Base-by-base conservation (phyloP, 495 filamentous ascomycete species). In the Podospora pseudocomata region DNA sequence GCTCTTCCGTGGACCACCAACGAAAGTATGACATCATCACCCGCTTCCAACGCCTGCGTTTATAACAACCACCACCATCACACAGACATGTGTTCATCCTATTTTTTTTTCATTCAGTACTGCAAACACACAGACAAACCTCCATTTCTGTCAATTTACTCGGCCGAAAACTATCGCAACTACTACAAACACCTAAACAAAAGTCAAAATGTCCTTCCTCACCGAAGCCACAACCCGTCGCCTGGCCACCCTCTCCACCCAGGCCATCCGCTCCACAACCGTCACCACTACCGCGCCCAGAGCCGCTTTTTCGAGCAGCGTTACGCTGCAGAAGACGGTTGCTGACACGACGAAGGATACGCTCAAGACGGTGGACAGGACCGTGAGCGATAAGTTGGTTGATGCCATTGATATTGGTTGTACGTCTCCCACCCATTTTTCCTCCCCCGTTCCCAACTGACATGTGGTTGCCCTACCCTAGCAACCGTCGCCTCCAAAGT, bases 371-470 rank as follows among this genome's bases (percentile, higher is more conserved):
- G 83, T 84, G 19, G 83, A 87, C 73, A 78, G 83, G 57, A 79
- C 79, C 67, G 82, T 87, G 23, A 77, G 78, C 19, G 82, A 86
- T 69, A 87, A 86, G 79, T 64, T 86, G 2, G 84, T 87, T 39
- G 84, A 85, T 64, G 84, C 84, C 16, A 87, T 87, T 73, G 79
- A 86, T 67, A 75, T 78, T 66, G 79, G 80, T 55, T 67, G 85
- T 87, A 77, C 58, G 83, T 80, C 28, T 3, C 63, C 32, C 16
- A 23, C 18, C n/a, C 34, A n/a, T 57, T 34, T 11, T 57, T 32
- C 32, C 60, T 44, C 1, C 26, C 44, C 5, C 23, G 23, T 18
- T 56, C 1, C 55, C 20, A 15, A 23, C 23, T 23, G 23, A 23
- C 23, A 23, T 23, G 23, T 23, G 23, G 23, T 23, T 34, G 30